Evolutionary conservation across 1,284 basidiomycete genomes (phyloP).

Genomic region (Pseudozyma tsukubaensis): DNA sequence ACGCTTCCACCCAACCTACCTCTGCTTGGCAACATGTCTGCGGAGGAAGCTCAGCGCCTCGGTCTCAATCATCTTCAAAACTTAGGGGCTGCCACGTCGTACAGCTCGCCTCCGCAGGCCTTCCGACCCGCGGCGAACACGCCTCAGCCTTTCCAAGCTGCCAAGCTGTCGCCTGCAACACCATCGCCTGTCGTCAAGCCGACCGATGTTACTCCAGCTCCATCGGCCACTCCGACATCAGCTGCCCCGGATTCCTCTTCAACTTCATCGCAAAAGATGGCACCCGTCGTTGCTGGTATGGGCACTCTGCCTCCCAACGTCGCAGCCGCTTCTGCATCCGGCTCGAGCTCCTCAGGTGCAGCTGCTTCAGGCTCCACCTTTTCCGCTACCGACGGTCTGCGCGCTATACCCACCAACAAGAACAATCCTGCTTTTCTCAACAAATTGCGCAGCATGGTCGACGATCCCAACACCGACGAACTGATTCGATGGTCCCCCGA

Average conservation of each 20-base stretch:
- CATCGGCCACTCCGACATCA: neutral
- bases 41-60: slow-evolving; percentile 25
- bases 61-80: slow-evolving; percentile 18
- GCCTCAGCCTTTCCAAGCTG: slow-evolving; percentile 36
- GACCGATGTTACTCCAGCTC: slow-evolving; percentile 23
- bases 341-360: slow-evolving; percentile 7
- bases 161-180: slow-evolving; percentile 15
- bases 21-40: slow-evolving; percentile 13
- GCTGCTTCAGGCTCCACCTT: slow-evolving; percentile 6
- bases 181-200: slow-evolving; percentile 28
- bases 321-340: slow-evolving; percentile 21
- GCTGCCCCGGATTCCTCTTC: slow-evolving; percentile 3
- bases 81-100: slow-evolving; percentile 16
- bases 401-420: slow-evolving; percentile 56
- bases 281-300: slow-evolving; percentile 42
- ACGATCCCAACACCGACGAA: slow-evolving; percentile 82
- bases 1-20: slow-evolving; percentile 13
- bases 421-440: slow-evolving; percentile 85
- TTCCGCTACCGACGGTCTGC: slow-evolving; percentile 20
- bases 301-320: slow-evolving; percentile 39
- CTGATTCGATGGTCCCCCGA: slow-evolving; percentile 89
- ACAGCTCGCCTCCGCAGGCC: slow-evolving; percentile 24
- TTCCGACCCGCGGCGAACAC: slow-evolving; percentile 27
- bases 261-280: slow-evolving; percentile 15
- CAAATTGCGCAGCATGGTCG: slow-evolving; percentile 90